A percentile compares a stretch with the other conserved stretches of the same genome.
phyloP scores from a whole-genome alignment of 345 rosid species.

The Bruguiera parviflora region DNA sequence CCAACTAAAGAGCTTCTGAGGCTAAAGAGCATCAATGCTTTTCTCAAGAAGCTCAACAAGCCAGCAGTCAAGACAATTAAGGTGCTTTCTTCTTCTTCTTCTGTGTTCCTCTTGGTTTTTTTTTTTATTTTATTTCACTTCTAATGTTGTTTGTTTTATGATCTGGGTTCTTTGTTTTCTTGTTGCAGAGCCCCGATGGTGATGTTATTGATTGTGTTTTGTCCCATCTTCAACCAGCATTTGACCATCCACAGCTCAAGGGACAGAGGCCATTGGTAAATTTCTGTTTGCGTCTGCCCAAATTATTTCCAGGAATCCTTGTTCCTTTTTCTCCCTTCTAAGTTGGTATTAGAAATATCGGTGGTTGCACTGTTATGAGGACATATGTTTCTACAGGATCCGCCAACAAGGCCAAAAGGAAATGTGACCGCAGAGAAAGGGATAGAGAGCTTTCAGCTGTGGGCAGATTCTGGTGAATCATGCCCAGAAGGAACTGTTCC shows the following conservation, averaged over 20 bases:
- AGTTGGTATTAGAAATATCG: neutral
- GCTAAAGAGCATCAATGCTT: conserved; percentile 24
- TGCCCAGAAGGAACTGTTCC: conserved; percentile 37
- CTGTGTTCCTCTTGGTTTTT: neutral
- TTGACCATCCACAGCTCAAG: conserved; percentile 30
- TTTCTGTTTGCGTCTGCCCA: neutral
- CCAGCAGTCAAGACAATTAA: conserved; percentile 33
- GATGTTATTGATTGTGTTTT: conserved; percentile 30
- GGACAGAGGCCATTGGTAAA: conserved; percentile 29
- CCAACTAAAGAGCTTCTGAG: conserved; percentile 11
- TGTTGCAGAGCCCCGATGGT: conserved; percentile 35
- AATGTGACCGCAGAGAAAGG: conserved; percentile 12
- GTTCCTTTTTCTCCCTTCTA: neutral
- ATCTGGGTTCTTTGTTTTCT: conserved; percentile 10
- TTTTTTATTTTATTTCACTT: neutral
- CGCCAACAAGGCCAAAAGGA: conserved; percentile 27
- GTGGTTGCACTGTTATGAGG: neutral
- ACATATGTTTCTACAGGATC: conserved; percentile 18
- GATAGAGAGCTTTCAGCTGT: conserved; percentile 22
- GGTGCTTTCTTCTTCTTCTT: conserved; percentile 10
- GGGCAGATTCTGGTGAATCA: conserved; percentile 27
- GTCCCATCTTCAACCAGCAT: conserved; percentile 39
- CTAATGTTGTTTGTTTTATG: neutral
- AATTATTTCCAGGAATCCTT: neutral
- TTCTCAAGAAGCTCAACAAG: conserved; percentile 32